phyloP scores from a whole-genome alignment of 2,329 filamentous ascomycete genomes.

The Helminthosporium solani region DNA sequence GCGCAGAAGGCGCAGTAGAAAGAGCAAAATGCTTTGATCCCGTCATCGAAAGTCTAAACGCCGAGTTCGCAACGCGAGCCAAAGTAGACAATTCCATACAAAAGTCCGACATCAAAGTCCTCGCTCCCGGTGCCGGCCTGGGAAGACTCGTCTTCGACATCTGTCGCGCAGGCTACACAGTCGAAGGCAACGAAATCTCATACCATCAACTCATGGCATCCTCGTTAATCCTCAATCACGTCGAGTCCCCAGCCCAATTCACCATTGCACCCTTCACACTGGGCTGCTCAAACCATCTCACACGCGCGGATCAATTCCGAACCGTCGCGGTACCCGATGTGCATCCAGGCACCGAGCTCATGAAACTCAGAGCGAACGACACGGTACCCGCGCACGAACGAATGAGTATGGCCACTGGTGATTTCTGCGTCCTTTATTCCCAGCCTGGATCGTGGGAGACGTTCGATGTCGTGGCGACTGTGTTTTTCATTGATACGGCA shows the following conservation, averaged over 20 bases:
- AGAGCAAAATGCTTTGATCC: constrained; percentile 75
- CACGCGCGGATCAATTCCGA: constrained; percentile 71
- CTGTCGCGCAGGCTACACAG: constrained; percentile 67
- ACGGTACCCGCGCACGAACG: constrained; percentile 53
- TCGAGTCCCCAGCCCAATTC: constrained; percentile 61
- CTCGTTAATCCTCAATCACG: constrained; percentile 71
- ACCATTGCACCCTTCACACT: constrained; percentile 82
- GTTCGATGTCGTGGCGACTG: constrained; percentile 82
- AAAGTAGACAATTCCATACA: constrained; percentile 20
- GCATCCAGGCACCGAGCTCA: constrained; percentile 43
- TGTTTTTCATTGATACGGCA: constrained; percentile 97
- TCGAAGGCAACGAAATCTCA: constrained; percentile 91
- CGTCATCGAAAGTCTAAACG: constrained; percentile 65
- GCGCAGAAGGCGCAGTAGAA: constrained; percentile 71
- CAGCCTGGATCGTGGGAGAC: constrained; percentile 58
- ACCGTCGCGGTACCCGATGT: constrained; percentile 77
- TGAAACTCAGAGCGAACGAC: constrained; percentile 16
- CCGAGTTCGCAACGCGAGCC: constrained; percentile 42
- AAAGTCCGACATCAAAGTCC: constrained; percentile 58
- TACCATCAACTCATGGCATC: constrained; percentile 95
- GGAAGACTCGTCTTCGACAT: constrained; percentile 89
- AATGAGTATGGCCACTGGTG: constrained; percentile 92
- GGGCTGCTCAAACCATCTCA: constrained; percentile 81
- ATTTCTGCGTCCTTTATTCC: constrained; percentile 86
- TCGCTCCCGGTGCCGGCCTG: constrained; percentile 87